Evolutionary conservation across 192 early-diverging fungal species (phyloP), one percentile per base, ranked within the genome.

Genomic region (Chytriomyces confervae): DNA sequence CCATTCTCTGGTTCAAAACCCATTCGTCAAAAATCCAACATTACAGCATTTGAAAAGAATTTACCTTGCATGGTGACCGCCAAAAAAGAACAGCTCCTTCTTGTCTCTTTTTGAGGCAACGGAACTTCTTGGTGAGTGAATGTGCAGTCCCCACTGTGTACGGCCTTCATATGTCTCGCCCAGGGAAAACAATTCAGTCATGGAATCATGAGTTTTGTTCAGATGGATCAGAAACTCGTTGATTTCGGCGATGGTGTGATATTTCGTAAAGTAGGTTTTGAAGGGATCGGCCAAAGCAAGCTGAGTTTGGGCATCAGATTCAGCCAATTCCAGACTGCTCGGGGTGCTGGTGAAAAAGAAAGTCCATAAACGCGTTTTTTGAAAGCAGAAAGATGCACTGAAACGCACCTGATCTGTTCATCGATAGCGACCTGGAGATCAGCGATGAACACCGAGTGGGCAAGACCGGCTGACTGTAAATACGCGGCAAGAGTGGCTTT

Each of bases 101-200:
- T 75, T 69, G 29, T 61, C 66, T 24, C 29, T 50, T 16, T 36
- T 45, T 16, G 24, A 9, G 49, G 11, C 7, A 65, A 36, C 9
- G 10, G 10, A 10, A 11, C 10, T n/a, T 7, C 24, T 53, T 11
- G 72, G 72, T 8, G 81, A 77, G 62, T 78, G 77, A 50, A 87
- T 86, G 48, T 79, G 75, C 73, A 88, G 71, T 6, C 85, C 86
- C 80, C 80, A 81, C 49, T 86, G 81, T 62, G 82, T 83, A 10
- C 86, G 74, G 1, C 86, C 86, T 63, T 88, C 86, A 72, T 81
- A 82, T 7, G 86, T 88, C n/a, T 80, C 49, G 7, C 86, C 86
- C 27, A 88, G 64, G 2, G 84, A 83, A 36, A 86, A 79, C 9
- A 80, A 74, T 6, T 76, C 72, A 20, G 81, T 81, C 51, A 86